Base-by-base conservation (phyloP, 345 rosid species). In the Pistacia vera region DNA sequence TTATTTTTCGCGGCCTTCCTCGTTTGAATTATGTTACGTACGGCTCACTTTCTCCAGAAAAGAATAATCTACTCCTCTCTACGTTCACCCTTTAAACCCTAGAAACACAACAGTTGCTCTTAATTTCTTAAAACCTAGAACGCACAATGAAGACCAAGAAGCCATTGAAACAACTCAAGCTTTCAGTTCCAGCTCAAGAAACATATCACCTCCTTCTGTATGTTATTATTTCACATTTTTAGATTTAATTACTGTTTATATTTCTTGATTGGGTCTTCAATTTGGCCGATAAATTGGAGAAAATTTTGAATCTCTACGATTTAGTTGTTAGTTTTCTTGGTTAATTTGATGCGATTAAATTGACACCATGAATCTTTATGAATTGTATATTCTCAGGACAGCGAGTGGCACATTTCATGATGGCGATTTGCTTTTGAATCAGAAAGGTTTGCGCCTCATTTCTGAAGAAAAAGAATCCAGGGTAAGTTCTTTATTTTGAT, bases 341-440 rank as follows among this genome's bases (percentile, higher is more conserved):
- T 57, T 65, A 20, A 11, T 28, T 46, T 51, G 16, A 25, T 41
- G 28, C 25, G 28, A 30, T 1, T n/a, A 14, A 33, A 16, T 11
- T 35, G 33, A 30, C 33, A 30, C 1, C 1, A 30, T 30, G 71
- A 22, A 16, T 38, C 36, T 71, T 44, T 20, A 36, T 44, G 18
- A 2, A 46, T 70, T 51, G 14, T 33, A 18, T 49, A 56, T 80
- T 61, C 16, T 66, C 84, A 93, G 99, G 85, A 95, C 97, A 60
- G 98, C 97, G 1, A 93, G 98, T 76, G 97, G 98, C 44, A 93
- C 98, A 14, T 93, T 95, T 83, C 97, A 91, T 72, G 98, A 93
- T 57, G 99, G 98, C 17, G 98, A 90, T 86, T 78, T 93, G 82
- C 92, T 90, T 38, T 83, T 95, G 49, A 95, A 93, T 75, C 97